Evolutionary conservation across 2,329 filamentous ascomycete species (phyloP).

Genomic region (Cryphonectria naterciae): DNA sequence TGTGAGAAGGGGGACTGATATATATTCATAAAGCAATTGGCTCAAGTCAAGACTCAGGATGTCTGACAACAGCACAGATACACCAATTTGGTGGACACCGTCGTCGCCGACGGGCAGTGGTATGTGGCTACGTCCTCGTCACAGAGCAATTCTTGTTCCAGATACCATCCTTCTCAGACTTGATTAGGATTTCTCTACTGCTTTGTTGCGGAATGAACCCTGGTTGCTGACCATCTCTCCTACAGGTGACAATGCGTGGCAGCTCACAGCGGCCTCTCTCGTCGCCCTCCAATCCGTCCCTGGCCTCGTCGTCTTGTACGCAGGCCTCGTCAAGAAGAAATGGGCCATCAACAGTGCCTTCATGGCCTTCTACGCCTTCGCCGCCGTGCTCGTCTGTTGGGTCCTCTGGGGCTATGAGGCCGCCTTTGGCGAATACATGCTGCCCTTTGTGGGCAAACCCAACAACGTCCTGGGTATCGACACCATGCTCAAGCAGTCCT

Average conservation of each 20-base stretch:
- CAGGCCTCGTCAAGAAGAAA: conserved; percentile 52
- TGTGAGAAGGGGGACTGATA: not conserved
- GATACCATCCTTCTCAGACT: no score
- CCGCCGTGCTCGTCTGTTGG: conserved; percentile 52
- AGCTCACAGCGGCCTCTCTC: conserved; percentile 53
- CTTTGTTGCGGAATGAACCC: not conserved
- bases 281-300: conserved; percentile 55
- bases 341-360: conserved; percentile 55
- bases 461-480: conserved; percentile 50
- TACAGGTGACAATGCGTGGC: conserved; percentile 56
- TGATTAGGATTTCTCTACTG: no score
- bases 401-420: conserved; percentile 54
- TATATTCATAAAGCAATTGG: not conserved
- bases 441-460: conserved; percentile 52
- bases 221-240: not conserved
- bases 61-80: conserved; percentile 23
- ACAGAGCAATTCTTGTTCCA: not conserved
- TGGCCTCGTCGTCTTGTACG: conserved; percentile 53
- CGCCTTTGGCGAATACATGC: conserved; percentile 53
- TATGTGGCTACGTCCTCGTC: not conserved
- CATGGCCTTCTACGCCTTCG: conserved; percentile 56
- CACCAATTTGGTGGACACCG: conserved; percentile 20
- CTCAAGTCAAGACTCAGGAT: not conserved
- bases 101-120: conserved; percentile 17
- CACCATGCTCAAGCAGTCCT: conserved; percentile 47